Base-by-base conservation (phyloP, 805 yeast species). In the Metschnikowia bowlesiae region DNA sequence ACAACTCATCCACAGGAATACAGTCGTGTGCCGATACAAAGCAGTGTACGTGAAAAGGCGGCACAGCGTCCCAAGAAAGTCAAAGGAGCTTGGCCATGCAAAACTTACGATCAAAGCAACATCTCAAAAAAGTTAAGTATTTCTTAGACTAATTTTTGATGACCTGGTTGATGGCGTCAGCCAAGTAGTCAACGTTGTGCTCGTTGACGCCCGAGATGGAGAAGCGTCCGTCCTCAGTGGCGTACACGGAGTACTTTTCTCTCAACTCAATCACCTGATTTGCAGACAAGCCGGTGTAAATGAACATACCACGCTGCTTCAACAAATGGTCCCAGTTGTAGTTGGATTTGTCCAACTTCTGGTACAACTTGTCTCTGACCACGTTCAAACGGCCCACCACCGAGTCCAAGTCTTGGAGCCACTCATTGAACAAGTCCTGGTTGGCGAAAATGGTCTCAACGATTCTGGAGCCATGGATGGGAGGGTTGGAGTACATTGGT, bases 301-400 rank as follows among this genome's bases (percentile, higher is more conserved):
- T 88, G 72, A 92, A 92, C 98, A 92, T 92, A 61, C 99, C 99
- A 66, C 92, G 86, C 70, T 92, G 98, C 64, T 84, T 79, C 50
- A 87, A 74, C 61, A 92, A 78, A 65, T 88, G 96, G 48, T 85
- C 85, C 98, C 98, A 92, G 67, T 82, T 76, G 59, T 85, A 78
- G 64, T 71, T 76, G 64, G 82, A 73, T 64, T 75, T 82, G 73
- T 75, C 83, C 61, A 89, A 78, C 54, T 80, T 75, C 48, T 80
- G 77, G 67, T 80, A 81, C 64, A 92, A 76, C 53, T 78, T 69
- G 49, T 71, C 63, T 67, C 97, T 81, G 78, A 90, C 89, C 30
- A 75, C 69, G 62, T 81, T 82, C 67, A 92, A 82, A 65, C 98
- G 82, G 58, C 82, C 79, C 43, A 89, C 85, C 85, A 92, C 94